Evolutionary conservation across 768 basidiomycete species (phyloP).

Genomic region (Coprinopsis sp.): DNA sequence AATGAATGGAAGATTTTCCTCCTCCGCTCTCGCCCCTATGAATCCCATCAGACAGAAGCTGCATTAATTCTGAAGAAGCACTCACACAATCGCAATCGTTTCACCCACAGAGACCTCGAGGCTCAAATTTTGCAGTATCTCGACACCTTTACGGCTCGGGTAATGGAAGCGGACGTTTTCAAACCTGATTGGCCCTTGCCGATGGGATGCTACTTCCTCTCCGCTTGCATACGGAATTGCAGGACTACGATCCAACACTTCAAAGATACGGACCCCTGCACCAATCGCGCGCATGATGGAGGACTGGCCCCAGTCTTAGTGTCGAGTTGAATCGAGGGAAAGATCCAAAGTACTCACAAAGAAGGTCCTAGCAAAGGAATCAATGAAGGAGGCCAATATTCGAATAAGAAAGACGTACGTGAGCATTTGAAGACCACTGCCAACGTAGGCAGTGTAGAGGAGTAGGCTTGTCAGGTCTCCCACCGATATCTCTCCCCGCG

Average conservation of each 20-base stretch:
- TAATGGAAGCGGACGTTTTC: constrained; percentile 87
- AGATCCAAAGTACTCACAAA: constrained; percentile 40
- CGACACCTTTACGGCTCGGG: constrained; percentile 76
- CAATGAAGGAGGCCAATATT: background rate
- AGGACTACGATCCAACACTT: constrained; percentile 78
- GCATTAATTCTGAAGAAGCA: constrained; percentile 9
- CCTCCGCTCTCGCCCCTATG: constrained; percentile 85
- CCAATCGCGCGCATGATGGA: constrained; percentile 97
- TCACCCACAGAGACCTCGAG: constrained; percentile 79
- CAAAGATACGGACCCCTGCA: constrained; percentile 90
- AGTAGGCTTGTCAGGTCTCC: constrained; percentile 88
- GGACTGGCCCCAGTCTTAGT: constrained; percentile 38
- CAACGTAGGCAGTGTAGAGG: constrained; percentile 88
- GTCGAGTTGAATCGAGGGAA: constrained; percentile 11
- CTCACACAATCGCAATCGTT: constrained; percentile 89
- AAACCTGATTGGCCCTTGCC: constrained; percentile 72
- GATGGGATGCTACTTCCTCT: constrained; percentile 44
- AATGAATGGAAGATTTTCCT: constrained; percentile 91
- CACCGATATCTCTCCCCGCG: constrained; percentile 81
- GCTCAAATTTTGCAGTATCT: constrained; percentile 78
- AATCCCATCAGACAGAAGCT: background rate
- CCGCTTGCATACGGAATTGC: constrained; percentile 67
- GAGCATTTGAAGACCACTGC: constrained; percentile 73
- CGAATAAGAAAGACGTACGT: constrained; percentile 43
- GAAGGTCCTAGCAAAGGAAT: constrained; percentile 34